Percentiles rank a stretch among this genome's conserved stretches.
These are phyloP conservation scores for Tylopilus microsporus DNA, from an alignment of 1,284 basidiomycete genomes.

Conservation along the genomic window DNA sequence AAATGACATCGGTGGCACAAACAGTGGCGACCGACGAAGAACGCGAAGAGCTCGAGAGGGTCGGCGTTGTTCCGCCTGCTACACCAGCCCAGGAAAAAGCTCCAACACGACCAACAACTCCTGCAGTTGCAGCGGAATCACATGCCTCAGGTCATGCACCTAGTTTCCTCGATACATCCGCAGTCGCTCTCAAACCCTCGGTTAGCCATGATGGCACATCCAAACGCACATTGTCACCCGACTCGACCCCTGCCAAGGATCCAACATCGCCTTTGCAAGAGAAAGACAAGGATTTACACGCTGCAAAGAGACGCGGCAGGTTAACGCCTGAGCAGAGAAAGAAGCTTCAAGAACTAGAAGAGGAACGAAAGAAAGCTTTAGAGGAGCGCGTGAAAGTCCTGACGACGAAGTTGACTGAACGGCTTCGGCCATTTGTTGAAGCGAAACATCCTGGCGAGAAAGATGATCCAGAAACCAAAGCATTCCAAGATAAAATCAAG, in stretches of 20 bases:
- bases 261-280: conserved; percentile 28
- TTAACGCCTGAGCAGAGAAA: conserved; percentile 79
- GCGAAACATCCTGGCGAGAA: conserved; percentile 83
- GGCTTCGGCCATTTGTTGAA: conserved; percentile 84
- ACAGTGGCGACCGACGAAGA: conserved; percentile 89
- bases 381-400: conserved; percentile 71
- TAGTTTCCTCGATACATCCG: conserved; percentile 12
- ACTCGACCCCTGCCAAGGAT: conserved; percentile 20
- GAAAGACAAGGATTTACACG: conserved; percentile 32
- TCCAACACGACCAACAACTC: conserved; percentile 24
- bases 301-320: conserved; percentile 50
- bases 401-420: conserved; percentile 73
- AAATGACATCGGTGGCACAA: conserved; percentile 76
- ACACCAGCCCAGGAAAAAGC: conserved; percentile 20
- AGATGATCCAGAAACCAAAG: conserved; percentile 78
- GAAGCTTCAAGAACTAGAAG: conserved; percentile 77
- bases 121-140: conserved; percentile 18
- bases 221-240: conserved; percentile 14
- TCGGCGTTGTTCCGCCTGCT: conserved; percentile 39
- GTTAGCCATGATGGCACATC: conserved; percentile 19
- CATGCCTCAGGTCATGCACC: conserved; percentile 4
- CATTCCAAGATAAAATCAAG: conserved; percentile 74
- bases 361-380: conserved; percentile 74
- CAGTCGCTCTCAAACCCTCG: conserved; percentile 20
- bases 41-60: conserved; percentile 78